phyloP scores from a whole-genome alignment of 2,329 filamentous ascomycete genomes.

The Botrytis cinerea region DNA sequence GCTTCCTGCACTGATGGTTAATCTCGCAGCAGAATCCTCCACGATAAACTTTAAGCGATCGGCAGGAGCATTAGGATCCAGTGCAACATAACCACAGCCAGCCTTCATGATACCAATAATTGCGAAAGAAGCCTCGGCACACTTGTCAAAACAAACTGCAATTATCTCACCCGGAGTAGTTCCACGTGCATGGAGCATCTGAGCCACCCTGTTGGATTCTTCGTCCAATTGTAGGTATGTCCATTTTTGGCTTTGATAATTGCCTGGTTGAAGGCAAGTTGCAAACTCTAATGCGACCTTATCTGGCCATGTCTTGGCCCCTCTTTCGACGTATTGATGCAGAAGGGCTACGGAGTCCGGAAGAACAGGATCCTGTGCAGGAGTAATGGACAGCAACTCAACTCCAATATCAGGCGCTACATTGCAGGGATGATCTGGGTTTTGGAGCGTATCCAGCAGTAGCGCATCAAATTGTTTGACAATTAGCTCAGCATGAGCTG shows the following conservation, averaged over 20 bases:
- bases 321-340: constrained; percentile 75
- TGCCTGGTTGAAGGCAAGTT: constrained; percentile 51
- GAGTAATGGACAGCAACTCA: constrained; percentile 64
- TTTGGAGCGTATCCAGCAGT: constrained; percentile 59
- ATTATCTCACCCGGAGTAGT: constrained; percentile 54
- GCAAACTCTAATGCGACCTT: constrained; percentile 76
- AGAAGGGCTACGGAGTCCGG: constrained; percentile 59
- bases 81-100: constrained; percentile 44
- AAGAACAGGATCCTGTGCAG: constrained; percentile 60
- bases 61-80: constrained; percentile 45
- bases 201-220: constrained; percentile 71
- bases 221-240: constrained; percentile 71
- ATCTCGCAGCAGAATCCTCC: constrained; percentile 64
- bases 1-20: constrained; percentile 60
- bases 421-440: constrained; percentile 45
- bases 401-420: constrained; percentile 28
- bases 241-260: constrained; percentile 59
- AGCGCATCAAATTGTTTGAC: constrained; percentile 71
- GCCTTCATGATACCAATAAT: constrained; percentile 44
- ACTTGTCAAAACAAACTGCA: constrained; percentile 45
- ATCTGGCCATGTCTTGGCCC: constrained; percentile 56
- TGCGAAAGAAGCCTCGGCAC: constrained; percentile 43
- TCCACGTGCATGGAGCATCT: constrained; percentile 56
- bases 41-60: constrained; percentile 41
- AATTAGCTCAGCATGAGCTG: constrained; percentile 65